Evolutionary conservation across 2,329 filamentous ascomycete species (phyloP).

Genomic region (Apiospora malaysiana): DNA sequence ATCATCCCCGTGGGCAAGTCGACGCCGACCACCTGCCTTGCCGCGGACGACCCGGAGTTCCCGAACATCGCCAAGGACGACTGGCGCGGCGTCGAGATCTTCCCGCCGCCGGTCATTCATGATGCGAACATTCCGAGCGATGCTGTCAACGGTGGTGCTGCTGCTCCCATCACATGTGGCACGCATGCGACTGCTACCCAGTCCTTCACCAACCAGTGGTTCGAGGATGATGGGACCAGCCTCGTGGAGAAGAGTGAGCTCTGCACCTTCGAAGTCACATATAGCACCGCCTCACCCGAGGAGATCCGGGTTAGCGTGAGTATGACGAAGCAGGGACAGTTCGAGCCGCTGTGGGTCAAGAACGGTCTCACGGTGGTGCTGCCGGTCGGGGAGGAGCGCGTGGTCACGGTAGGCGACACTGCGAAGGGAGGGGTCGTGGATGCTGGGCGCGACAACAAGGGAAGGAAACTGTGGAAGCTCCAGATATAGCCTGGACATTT

Average conservation of each 20-base stretch:
- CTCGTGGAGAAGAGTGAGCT: slow-evolving; percentile 33
- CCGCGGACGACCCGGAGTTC: slow-evolving; percentile 44
- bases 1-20: slow-evolving; percentile 46
- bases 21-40: slow-evolving; percentile 42
- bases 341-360: slow-evolving; percentile 37
- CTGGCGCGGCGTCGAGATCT: slow-evolving; percentile 50
- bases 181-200: not conserved
- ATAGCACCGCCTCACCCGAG: slow-evolving; percentile 27
- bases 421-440: slow-evolving; percentile 24
- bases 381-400: slow-evolving; percentile 41
- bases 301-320: slow-evolving; percentile 31
- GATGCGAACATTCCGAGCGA: slow-evolving; percentile 27
- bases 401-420: slow-evolving; percentile 26
- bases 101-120: slow-evolving; percentile 40
- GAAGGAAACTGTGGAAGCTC: slow-evolving; percentile 31
- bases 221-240: slow-evolving; percentile 41
- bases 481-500: not conserved
- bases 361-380: slow-evolving; percentile 37
- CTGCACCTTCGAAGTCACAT: slow-evolving; percentile 31
- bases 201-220: slow-evolving; percentile 36
- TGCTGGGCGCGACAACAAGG: slow-evolving; percentile 31
- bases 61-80: slow-evolving; percentile 48
- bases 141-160: not conserved
- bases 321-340: slow-evolving; percentile 30
- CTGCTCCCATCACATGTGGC: not conserved